These are phyloP conservation scores for Mycogone perniciosa DNA, from an alignment of 2,329 filamentous ascomycete genomes.

Conservation along the genomic window DNA sequence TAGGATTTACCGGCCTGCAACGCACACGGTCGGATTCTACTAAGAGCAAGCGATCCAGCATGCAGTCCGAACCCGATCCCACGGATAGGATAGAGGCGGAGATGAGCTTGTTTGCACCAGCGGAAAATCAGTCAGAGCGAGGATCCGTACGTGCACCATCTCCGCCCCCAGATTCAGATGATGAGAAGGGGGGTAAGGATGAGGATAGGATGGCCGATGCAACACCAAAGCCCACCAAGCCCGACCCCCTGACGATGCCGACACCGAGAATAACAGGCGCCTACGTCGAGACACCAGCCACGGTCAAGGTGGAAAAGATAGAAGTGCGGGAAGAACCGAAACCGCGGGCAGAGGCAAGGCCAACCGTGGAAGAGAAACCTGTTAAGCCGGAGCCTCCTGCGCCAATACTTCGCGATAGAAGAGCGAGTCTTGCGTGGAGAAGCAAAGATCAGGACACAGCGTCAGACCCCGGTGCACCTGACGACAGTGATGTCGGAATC, in stretches of 20 bases:
- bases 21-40: conserved; percentile 40
- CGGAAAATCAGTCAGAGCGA: conserved; percentile 49
- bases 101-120: conserved; percentile 48
- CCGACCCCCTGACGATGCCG: conserved; percentile 42
- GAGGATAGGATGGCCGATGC: conserved; percentile 31
- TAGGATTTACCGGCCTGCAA: conserved; percentile 41
- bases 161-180: conserved; percentile 26
- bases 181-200: conserved; percentile 26
- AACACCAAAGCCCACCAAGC: conserved; percentile 42
- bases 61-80: conserved; percentile 48
- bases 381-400: conserved; percentile 15
- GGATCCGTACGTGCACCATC: conserved; percentile 49
- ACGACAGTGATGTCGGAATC: conserved; percentile 18
- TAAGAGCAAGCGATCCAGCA: conserved; percentile 43
- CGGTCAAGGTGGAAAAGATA: conserved; percentile 34
- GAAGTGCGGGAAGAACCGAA: conserved; percentile 15
- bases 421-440: conserved; percentile 19
- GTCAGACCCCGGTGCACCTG: conserved; percentile 26
- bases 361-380: conserved; percentile 7
- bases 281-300: conserved; percentile 51
- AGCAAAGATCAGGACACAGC: conserved; percentile 24
- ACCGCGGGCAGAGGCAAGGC: conserved; percentile 20
- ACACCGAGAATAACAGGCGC: conserved; percentile 51
- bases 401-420: conserved; percentile 21
- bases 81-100: conserved; percentile 52